Evolutionary conservation across 345 rosid species (phyloP), one percentile per base, ranked within the genome.

Genomic region (Eucalyptus marginata): DNA sequence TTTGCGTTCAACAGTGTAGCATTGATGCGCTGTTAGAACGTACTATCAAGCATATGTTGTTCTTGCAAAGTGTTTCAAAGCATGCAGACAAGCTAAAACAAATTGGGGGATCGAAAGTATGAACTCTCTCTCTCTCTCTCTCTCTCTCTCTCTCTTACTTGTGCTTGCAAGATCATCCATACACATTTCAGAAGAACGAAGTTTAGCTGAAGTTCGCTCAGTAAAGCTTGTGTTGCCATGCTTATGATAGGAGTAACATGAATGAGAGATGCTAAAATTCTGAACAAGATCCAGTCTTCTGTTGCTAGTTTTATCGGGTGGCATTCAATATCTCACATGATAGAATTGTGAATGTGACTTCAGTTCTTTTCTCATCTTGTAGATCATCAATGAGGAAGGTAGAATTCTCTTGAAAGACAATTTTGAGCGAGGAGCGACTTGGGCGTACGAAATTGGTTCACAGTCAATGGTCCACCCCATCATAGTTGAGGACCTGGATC

Each of bases 21-120:
- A 98, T 98, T 81, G 99, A 98, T 91, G 97, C 97, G 5, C 93
- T 98, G 44, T 94, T 98, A 1, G 99, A 98, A 89, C 98, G 96
- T 7, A 98, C 99, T 49, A 95, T 98, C 93, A 98, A 97, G 92
- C 99, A 98, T 89, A 96, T 98, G 99, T 95, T 96, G 92, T 98
- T 98, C 97, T 93, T 98, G 93, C 99, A 98, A 94, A 96, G 98
- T 86, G 99, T 98, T 89, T 94, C 96, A 1, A 98, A 96, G 93
- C 99, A 98, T 87, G 96, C 96, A 7, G 99, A 98, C 93, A 97
- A 96, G 91, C 92, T 97, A 58, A 96, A 96, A 91, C 96, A 95
- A 80, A 93, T 96, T 1, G 96, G 95, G 49, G 99, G 95, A 88
- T 93, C 97, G 7, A 97, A 95, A 96, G 99, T 98, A 93, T 50